A percentile compares a stretch with the other conserved stretches of the same genome.
phyloP scores from a whole-genome alignment of 2,329 filamentous ascomycete genomes.

The Neurospora crassa region DNA sequence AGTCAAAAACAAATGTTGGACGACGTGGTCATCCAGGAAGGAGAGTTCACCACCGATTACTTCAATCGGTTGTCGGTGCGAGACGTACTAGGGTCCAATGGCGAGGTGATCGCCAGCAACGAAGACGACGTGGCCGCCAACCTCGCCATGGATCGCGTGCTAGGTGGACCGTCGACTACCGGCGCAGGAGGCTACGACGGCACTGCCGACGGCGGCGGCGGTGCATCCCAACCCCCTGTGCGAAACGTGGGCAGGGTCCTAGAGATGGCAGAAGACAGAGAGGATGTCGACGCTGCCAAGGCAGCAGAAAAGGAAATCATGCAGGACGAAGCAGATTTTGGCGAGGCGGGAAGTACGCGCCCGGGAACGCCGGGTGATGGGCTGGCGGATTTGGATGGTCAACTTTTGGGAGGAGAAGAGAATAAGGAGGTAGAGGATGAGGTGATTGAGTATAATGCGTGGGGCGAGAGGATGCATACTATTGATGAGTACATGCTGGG shows the following conservation, averaged over 20 bases:
- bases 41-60: slow-evolving; percentile 94
- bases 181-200: neutral
- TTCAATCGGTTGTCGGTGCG: slow-evolving; percentile 69
- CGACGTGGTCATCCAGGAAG: slow-evolving; percentile 96
- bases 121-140: slow-evolving; percentile 63
- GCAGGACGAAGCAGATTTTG: slow-evolving; percentile 78
- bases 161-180: slow-evolving; percentile 52
- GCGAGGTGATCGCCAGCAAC: slow-evolving; percentile 32
- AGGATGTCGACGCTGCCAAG: slow-evolving; percentile 82
- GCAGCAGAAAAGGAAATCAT: slow-evolving; percentile 83
- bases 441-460: slow-evolving; percentile 45
- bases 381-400: neutral
- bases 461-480: slow-evolving; percentile 45
- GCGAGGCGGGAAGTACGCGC: slow-evolving; percentile 35
- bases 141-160: slow-evolving; percentile 76
- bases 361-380: slow-evolving; percentile 40
- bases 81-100: slow-evolving; percentile 52
- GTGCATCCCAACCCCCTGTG: slow-evolving; percentile 30
- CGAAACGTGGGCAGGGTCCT: slow-evolving; percentile 61
- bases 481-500: slow-evolving; percentile 70
- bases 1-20: slow-evolving; percentile 97
- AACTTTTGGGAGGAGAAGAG: slow-evolving; percentile 10
- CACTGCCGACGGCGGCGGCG: neutral
- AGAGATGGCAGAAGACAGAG: slow-evolving; percentile 82
- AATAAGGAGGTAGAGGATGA: slow-evolving; percentile 17